Evolutionary conservation across 192 early-diverging fungal genomes (phyloP).

Genomic region (Lobulomyces angularis): DNA sequence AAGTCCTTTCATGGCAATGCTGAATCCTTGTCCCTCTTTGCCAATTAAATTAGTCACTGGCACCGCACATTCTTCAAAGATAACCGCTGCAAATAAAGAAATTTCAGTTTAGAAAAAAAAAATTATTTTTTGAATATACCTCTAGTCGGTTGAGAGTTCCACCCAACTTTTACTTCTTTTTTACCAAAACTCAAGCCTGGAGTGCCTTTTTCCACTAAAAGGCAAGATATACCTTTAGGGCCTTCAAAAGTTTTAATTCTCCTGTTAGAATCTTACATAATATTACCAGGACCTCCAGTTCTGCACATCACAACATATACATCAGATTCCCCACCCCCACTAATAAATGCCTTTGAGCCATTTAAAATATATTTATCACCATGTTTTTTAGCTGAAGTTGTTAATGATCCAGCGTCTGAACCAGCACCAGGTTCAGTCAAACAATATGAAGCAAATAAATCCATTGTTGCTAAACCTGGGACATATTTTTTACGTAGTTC

Average conservation of each 20-base stretch:
- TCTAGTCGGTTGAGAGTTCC: constrained; percentile 46
- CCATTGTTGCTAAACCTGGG: constrained; percentile 16
- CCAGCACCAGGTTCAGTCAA: constrained; percentile 34
- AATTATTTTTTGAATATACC: constrained; percentile 10
- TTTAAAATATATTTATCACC: constrained; percentile 27
- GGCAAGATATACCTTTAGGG: constrained; percentile 40
- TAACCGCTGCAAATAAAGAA: constrained; percentile 19
- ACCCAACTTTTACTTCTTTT: constrained; percentile 48
- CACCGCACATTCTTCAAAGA: constrained; percentile 43
- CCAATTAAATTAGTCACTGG: constrained; percentile 38
- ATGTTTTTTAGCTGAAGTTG: constrained; percentile 32
- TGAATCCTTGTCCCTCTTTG: constrained; percentile 44
- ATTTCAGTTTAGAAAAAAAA: not conserved
- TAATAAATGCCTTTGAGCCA: constrained; percentile 31
- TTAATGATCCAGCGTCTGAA: constrained; percentile 50
- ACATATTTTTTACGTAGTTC: constrained; percentile 34
- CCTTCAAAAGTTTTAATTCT: too few species aligned
- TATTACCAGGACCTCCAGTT: constrained; percentile 33
- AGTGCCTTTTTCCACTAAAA: constrained; percentile 42
- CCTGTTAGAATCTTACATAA: too few species aligned
- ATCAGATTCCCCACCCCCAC: constrained; percentile 34
- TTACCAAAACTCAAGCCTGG: constrained; percentile 47
- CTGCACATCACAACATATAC: constrained; percentile 48
- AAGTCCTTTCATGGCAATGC: constrained; percentile 49
- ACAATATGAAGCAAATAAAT: constrained; percentile 27